phyloP scores from a whole-genome alignment of 1,284 basidiomycete genomes.

The Cystobasidium sp. region DNA sequence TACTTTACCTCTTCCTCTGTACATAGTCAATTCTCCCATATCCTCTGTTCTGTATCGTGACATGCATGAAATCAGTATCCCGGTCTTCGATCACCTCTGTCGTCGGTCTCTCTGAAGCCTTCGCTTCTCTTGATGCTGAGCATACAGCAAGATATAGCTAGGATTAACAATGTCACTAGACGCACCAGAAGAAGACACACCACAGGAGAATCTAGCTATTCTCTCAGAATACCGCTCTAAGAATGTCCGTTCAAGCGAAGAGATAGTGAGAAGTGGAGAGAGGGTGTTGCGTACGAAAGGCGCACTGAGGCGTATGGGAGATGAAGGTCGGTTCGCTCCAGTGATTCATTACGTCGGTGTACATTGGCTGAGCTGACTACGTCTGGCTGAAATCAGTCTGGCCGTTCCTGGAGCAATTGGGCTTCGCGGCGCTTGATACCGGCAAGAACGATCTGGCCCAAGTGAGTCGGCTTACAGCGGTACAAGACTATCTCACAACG shows the following conservation, averaged over 20 bases:
- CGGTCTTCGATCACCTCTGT: neutral
- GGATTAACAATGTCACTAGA: slow-evolving; percentile 2
- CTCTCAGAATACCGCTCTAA: slow-evolving; percentile 20
- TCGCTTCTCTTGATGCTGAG: neutral
- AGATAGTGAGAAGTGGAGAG: slow-evolving; percentile 39
- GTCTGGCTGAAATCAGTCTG: slow-evolving; percentile 59
- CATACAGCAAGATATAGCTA: neutral
- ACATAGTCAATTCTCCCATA: neutral
- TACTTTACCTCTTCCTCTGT: neutral
- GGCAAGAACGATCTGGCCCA: slow-evolving; percentile 78
- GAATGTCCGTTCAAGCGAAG: slow-evolving; percentile 28
- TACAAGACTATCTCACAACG: neutral
- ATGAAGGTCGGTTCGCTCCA: slow-evolving; percentile 27
- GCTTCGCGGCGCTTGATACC: slow-evolving; percentile 81
- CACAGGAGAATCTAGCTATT: slow-evolving; percentile 30
- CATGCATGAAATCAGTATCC: no score
- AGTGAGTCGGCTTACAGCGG: slow-evolving; percentile 27
- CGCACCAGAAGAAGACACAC: slow-evolving; percentile 17
- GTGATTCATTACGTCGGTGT: neutral
- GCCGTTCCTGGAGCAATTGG: slow-evolving; percentile 85
- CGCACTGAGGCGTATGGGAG: slow-evolving; percentile 26
- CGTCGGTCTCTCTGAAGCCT: neutral
- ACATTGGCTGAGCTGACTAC: neutral
- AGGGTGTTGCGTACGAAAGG: slow-evolving; percentile 26
- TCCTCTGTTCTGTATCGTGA: no score